Conservation (phyloP, 306 rosid genomes). For the Quercus dentata region DNA sequence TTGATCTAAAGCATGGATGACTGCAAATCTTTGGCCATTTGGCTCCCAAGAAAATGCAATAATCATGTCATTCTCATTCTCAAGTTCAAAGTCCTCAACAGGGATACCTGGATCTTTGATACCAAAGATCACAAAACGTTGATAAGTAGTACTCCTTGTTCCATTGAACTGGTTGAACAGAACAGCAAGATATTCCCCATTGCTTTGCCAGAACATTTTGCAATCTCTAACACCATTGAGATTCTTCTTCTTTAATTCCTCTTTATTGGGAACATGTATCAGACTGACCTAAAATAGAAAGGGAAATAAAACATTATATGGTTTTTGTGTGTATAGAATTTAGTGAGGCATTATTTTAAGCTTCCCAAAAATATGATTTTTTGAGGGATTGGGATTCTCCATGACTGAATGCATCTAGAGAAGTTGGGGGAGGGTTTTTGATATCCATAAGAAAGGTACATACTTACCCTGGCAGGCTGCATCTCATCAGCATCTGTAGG, state of each 20-base stretch:
- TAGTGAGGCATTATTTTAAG: not conserved
- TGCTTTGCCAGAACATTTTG: slow-evolving; percentile 92
- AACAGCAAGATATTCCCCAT: slow-evolving; percentile 87
- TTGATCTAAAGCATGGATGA: slow-evolving; percentile 82
- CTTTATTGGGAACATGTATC: slow-evolving; percentile 38
- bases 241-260: slow-evolving; percentile 33
- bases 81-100: slow-evolving; percentile 77
- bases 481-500: slow-evolving; percentile 54
- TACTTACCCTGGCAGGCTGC: slow-evolving; percentile 54
- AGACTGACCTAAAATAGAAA: slow-evolving; percentile 37
- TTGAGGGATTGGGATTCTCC: too few relatives aligned
- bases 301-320: not conserved
- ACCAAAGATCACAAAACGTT: slow-evolving; percentile 82
- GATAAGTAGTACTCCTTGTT: slow-evolving; percentile 73
- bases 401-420: too few relatives aligned
- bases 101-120: slow-evolving; percentile 86
- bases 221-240: slow-evolving; percentile 85
- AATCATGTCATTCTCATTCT: slow-evolving; percentile 85
- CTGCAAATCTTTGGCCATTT: slow-evolving; percentile 74
- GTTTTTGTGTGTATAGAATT: not conserved
- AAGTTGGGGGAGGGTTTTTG: not conserved
- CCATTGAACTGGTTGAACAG: slow-evolving; percentile 75
- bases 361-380: not conserved
- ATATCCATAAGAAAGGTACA: not conserved
- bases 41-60: slow-evolving; percentile 98